Percentiles rank a stretch among this genome's conserved stretches.
Evolutionary conservation across 495 filamentous ascomycete species (phyloP).

Genomic region (Friedmanniomyces simplex): DNA sequence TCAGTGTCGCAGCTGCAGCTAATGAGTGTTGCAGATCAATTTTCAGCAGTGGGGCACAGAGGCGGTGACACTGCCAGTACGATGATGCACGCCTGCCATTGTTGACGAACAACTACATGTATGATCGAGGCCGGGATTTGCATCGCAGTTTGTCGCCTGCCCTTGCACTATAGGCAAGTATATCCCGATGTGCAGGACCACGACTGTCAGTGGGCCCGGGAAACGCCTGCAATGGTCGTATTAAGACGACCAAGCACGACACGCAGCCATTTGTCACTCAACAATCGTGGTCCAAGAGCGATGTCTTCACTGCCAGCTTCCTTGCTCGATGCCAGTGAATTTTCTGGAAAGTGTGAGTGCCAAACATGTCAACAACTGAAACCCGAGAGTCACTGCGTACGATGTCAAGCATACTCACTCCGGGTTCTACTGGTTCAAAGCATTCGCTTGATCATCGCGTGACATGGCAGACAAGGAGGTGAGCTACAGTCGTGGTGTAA

Average conservation of each 20-base stretch:
- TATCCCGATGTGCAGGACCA: no score
- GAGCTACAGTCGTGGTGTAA: not conserved
- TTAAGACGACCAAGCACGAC: no score
- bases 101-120: not conserved
- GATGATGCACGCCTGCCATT: not conserved
- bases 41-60: slow-evolving; percentile 1
- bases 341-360: not conserved
- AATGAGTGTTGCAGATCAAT: slow-evolving; percentile 1
- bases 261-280: no score
- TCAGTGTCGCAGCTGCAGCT: not conserved
- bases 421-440: no score
- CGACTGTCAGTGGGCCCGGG: no score
- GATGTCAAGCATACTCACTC: no score
- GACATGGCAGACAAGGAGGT: slow-evolving; percentile 2
- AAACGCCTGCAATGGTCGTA: no score
- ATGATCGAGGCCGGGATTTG: not conserved
- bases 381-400: no score
- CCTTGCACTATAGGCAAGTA: no score
- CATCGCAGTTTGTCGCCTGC: not conserved
- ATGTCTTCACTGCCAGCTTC: not conserved
- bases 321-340: not conserved
- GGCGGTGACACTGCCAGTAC: not conserved
- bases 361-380: no score
- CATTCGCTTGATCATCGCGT: not conserved
- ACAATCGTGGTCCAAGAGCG: not conserved